phyloP scores from a whole-genome alignment of 345 rosid species.

The Euphorbia peplus region DNA sequence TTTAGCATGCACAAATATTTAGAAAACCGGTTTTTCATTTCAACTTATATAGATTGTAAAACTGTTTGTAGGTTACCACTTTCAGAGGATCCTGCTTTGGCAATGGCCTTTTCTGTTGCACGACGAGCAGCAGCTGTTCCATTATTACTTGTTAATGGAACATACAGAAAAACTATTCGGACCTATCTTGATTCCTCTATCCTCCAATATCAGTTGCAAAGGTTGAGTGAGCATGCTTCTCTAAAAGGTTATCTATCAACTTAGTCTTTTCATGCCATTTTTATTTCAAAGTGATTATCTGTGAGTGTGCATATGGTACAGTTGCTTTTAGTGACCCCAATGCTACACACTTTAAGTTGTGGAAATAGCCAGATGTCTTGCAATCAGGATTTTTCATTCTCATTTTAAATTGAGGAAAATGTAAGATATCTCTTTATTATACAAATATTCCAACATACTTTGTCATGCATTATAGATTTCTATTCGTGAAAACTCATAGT shows the following conservation, averaged over 20 bases:
- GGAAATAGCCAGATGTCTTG: background rate
- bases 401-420: background rate
- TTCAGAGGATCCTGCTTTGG: conserved; percentile 96
- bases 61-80: conserved; percentile 63
- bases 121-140: conserved; percentile 98
- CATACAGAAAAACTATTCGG: conserved; percentile 84
- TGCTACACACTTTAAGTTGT: background rate
- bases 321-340: background rate
- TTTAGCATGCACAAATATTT: background rate
- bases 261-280: background rate
- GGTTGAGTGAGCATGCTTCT: conserved; percentile 65
- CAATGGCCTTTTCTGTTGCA: conserved; percentile 98
- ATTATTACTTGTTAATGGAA: conserved; percentile 91
- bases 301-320: background rate
- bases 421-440: too few species aligned
- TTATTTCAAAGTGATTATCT: background rate
- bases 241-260: conserved; percentile 66
- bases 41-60: conserved; percentile 9
- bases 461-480: background rate
- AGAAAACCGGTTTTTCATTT: background rate
- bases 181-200: conserved; percentile 91
- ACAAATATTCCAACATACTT: background rate
- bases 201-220: conserved; percentile 87
- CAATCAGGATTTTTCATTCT: background rate
- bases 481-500: background rate